Conservation (phyloP, 371 early-diverging fungal genomes). For the Blastocladiella emersonii region DNA sequence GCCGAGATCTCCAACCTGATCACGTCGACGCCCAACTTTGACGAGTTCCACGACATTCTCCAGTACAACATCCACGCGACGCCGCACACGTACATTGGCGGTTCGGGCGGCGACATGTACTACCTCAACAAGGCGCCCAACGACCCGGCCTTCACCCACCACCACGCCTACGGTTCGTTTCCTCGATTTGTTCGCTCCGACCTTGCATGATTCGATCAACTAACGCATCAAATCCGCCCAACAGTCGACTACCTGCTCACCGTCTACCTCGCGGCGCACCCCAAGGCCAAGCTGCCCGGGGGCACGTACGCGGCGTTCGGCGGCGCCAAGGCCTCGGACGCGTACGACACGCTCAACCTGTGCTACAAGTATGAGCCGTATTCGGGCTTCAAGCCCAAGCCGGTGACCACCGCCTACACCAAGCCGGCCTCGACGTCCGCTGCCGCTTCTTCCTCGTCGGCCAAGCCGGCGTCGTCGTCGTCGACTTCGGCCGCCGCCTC, state of each 20-base stretch:
- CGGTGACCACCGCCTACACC: neutral
- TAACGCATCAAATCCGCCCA: too few relatives aligned
- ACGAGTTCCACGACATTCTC: neutral
- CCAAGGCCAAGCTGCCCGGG: neutral
- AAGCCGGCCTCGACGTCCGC: neutral
- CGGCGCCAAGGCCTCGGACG: neutral
- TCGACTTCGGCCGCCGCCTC: neutral
- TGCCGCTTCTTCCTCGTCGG: slow-evolving; percentile 20
- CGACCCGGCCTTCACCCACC: neutral
- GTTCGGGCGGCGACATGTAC: neutral
- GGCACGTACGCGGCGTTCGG: neutral
- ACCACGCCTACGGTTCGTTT: too few relatives aligned
- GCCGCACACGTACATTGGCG: neutral
- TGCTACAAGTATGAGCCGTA: neutral
- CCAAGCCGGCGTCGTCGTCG: slow-evolving; percentile 35
- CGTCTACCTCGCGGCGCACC: neutral
- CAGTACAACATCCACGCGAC: neutral
- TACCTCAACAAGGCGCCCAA: neutral
- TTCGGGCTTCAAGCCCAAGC: neutral
- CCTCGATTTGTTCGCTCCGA: too few relatives aligned
- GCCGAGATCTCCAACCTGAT: neutral
- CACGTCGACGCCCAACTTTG: neutral
- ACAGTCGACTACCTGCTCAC: neutral
- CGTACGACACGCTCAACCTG: neutral
- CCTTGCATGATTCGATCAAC: too few relatives aligned